phyloP scores from a whole-genome alignment of 495 filamentous ascomycete species.

The Penicillium nucicola region DNA sequence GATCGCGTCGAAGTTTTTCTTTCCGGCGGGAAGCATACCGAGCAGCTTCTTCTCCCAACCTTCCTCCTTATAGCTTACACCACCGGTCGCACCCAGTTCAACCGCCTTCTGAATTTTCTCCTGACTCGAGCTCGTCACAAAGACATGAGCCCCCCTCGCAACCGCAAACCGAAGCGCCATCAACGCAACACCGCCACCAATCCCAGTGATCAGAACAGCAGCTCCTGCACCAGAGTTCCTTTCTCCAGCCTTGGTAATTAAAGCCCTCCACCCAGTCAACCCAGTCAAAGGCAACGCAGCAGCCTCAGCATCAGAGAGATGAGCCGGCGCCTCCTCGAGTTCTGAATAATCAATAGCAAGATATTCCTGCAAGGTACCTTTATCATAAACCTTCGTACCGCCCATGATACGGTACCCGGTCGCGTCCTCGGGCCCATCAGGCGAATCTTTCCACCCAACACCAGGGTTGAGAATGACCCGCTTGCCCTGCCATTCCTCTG shows the following conservation, averaged over 20 bases:
- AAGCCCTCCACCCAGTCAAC: slow-evolving; percentile 82
- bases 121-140: slow-evolving; percentile 61
- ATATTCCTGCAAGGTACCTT: slow-evolving; percentile 71
- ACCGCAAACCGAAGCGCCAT: slow-evolving; percentile 68
- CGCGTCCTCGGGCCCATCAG: slow-evolving; percentile 68
- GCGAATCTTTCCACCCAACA: slow-evolving; percentile 68
- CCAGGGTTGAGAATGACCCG: slow-evolving; percentile 72
- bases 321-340: slow-evolving; percentile 68
- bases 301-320: slow-evolving; percentile 68
- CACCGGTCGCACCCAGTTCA: slow-evolving; percentile 64
- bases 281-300: slow-evolving; percentile 80
- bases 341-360: slow-evolving; percentile 66
- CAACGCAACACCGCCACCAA: slow-evolving; percentile 77
- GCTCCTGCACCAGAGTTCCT: slow-evolving; percentile 52
- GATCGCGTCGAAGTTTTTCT: slow-evolving; percentile 63
- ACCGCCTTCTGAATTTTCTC: slow-evolving; percentile 64
- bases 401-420: slow-evolving; percentile 68
- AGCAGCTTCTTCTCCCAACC: slow-evolving; percentile 69
- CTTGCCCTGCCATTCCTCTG: slow-evolving; percentile 54
- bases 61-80: slow-evolving; percentile 62
- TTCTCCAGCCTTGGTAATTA: slow-evolving; percentile 65
- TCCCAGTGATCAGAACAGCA: slow-evolving; percentile 72
- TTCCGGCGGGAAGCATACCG: slow-evolving; percentile 49
- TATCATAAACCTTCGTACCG: slow-evolving; percentile 56
- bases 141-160: slow-evolving; percentile 61